These are phyloP conservation scores for Sistotremastrum suecicum DNA, from an alignment of 768 basidiomycete genomes.

Conservation along the genomic window DNA sequence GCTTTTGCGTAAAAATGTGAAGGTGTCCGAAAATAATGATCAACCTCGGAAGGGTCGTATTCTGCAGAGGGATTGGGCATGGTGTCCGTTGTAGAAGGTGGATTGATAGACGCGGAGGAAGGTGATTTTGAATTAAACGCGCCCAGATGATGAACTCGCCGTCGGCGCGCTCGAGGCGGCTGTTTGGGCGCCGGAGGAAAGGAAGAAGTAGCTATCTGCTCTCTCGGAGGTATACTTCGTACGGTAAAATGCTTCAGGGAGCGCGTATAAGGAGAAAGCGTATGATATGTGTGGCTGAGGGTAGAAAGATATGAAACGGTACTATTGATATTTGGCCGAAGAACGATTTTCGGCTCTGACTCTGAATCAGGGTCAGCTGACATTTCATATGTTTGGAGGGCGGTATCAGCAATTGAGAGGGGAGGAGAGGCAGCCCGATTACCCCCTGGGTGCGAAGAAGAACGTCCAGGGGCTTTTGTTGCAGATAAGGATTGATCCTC, in stretches of 20 bases:
- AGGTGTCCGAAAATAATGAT: constrained; percentile 45
- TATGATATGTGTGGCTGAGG: constrained; percentile 82
- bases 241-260: constrained; percentile 87
- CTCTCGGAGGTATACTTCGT: constrained; percentile 65
- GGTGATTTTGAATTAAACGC: constrained; percentile 12
- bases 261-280: constrained; percentile 85
- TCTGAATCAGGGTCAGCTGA: constrained; percentile 12
- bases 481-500: background rate
- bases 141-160: constrained; percentile 55
- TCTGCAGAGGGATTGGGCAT: constrained; percentile 24
- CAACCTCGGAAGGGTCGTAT: constrained; percentile 61
- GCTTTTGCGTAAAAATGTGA: no score
- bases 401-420: constrained; percentile 12
- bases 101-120: constrained; percentile 6
- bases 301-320: constrained; percentile 78
- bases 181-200: constrained; percentile 28
- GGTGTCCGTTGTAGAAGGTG: constrained; percentile 17
- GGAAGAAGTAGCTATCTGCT: constrained; percentile 13
- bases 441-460: background rate
- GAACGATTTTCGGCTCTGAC: constrained; percentile 40
- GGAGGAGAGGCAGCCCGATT: constrained; percentile 18
- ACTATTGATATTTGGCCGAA: constrained; percentile 56
- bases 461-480: constrained; percentile 1
- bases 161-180: constrained; percentile 60
- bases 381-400: background rate